phyloP scores from a whole-genome alignment of 1,139 yeast species.

The Blastobotrys serpentis region DNA sequence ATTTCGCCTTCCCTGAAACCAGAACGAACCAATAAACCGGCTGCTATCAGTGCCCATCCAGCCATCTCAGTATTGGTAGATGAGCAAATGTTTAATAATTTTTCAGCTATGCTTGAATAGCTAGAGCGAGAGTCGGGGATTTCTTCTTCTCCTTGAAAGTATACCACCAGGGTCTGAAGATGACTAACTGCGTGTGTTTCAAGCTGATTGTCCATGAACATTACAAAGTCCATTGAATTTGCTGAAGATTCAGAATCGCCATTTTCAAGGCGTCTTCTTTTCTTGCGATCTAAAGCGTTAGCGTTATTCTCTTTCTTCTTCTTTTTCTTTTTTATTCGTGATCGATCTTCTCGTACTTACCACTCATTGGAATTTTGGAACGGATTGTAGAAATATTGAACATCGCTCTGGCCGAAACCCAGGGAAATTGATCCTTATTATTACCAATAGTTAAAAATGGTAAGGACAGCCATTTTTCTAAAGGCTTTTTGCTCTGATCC shows the following conservation, averaged over 20 bases:
- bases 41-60: slow-evolving; percentile 22
- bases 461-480: not conserved
- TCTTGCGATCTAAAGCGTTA: not conserved
- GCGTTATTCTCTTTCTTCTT: no score
- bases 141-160: not conserved
- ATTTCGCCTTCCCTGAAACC: not conserved
- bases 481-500: not conserved
- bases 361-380: not conserved
- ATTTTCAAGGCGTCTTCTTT: not conserved
- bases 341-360: not conserved
- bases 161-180: not conserved
- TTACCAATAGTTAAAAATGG: not conserved
- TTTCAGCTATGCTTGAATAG: not conserved
- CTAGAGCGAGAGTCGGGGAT: not conserved
- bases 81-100: slow-evolving; percentile 9
- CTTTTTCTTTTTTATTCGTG: not conserved
- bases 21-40: slow-evolving; percentile 15
- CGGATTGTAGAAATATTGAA: not conserved
- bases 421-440: not conserved
- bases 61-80: slow-evolving; percentile 7
- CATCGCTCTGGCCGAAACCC: not conserved
- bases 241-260: not conserved
- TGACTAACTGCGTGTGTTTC: not conserved
- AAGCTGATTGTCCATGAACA: not conserved
- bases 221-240: not conserved